Evolutionary conservation across 2,329 filamentous ascomycete species (phyloP), one percentile per base, ranked within the genome.

Genomic region (Aspergillus brunneoviolaceus): DNA sequence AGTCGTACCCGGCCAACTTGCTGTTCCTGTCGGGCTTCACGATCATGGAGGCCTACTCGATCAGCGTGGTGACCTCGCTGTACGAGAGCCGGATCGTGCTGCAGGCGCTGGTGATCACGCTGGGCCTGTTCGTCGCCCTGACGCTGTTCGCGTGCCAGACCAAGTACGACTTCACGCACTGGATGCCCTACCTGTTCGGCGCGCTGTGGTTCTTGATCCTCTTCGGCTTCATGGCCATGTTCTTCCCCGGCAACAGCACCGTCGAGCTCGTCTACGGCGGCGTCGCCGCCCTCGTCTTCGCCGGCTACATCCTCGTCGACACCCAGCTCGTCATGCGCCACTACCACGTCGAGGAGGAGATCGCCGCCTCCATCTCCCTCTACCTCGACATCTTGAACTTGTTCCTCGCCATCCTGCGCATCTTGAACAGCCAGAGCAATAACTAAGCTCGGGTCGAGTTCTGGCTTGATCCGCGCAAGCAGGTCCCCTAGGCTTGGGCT

Each of bases 261-360:
- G 81, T 88, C 35, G 94, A 99, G 79, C 86, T 98, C 57, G 69
- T 92, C 62, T 98, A 96, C 71, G 92, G 92, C 58, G 88, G 89
- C 7, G 78, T 93, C 14, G 85, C 87, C 0, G 94, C 95, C 2
- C 80, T 99, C 50, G 86, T 99, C 73, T 99, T 99, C 82, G 93
- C 89, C 52, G 94, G 84, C 7, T 99, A 99, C 79, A 96, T 99
- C 63, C 84, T 99, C 51, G 91, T 98, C 51, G 95, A 99, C 74
- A 99, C 95, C 0, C 95, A 99, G 82, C 81, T 99, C 69, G 87
- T 99, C 63, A 89, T 99, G 86, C 87, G 93, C 72, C 91, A 96
- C 77, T 95, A 97, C 79, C 94, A 98, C 72, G 92, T 97, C 55
- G 95, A 99, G 80, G 94, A 97, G 84, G 93, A 97, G 82, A 97